Percentiles rank a stretch among this genome's conserved stretches.
These are phyloP conservation scores for Trichosporon coremiiforme DNA, from an alignment of 1,284 basidiomycete species.

Conservation along the genomic window DNA sequence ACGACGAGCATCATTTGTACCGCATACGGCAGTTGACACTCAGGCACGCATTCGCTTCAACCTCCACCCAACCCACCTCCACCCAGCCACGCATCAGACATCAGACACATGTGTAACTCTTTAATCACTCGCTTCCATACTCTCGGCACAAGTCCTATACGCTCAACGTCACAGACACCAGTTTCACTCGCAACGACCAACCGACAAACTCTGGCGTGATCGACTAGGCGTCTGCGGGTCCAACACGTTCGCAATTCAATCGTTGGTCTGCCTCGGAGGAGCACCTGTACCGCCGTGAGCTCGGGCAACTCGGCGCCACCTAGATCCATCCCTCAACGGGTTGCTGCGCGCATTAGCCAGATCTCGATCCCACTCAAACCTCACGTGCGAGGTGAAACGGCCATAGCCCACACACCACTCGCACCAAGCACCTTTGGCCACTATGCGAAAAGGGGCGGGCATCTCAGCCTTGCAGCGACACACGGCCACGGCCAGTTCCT, in stretches of 20 bases:
- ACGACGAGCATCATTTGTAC: neutral
- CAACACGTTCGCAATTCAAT: neutral
- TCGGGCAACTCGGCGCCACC: no score
- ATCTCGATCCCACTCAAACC: no score
- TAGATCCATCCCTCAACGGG: no score
- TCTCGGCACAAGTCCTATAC: neutral
- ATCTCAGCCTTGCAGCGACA: conserved; percentile 59
- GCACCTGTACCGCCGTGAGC: no score
- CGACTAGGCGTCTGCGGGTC: neutral
- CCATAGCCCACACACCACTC: no score
- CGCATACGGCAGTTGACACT: neutral
- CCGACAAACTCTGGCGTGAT: neutral
- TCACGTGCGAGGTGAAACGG: no score
- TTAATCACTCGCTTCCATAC: neutral
- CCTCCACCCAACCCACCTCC: neutral
- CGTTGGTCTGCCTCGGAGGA: no score
- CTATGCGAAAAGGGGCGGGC: conserved; percentile 60
- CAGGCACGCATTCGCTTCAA: neutral
- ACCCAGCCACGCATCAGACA: conserved; percentile 10
- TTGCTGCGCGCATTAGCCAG: no score
- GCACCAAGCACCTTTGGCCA: no score
- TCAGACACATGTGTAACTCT: neutral
- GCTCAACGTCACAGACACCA: neutral
- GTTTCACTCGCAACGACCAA: neutral
- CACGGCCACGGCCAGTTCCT: conserved; percentile 60